These are phyloP conservation scores for Chaetomium fimeti DNA, from an alignment of 495 filamentous ascomycete genomes.

Conservation along the genomic window DNA sequence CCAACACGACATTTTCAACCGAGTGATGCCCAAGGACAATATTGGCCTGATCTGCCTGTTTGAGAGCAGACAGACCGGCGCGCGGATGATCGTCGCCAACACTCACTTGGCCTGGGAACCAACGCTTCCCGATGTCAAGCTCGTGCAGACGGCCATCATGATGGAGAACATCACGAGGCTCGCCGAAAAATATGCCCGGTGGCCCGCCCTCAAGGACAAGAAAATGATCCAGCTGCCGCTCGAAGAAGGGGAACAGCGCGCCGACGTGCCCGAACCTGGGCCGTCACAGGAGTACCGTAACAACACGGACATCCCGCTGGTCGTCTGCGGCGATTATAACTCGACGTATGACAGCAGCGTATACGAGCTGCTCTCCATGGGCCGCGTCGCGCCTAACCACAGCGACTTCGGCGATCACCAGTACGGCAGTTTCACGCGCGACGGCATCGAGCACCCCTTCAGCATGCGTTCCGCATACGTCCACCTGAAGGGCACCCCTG, in stretches of 20 bases:
- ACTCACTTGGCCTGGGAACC: constrained; percentile 95
- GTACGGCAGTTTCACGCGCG: constrained; percentile 87
- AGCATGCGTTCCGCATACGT: constrained; percentile 84
- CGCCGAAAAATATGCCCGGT: constrained; percentile 76
- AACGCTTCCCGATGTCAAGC: constrained; percentile 84
- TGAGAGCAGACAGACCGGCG: constrained; percentile 83
- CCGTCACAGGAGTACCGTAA: constrained; percentile 70
- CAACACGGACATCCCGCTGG: constrained; percentile 81
- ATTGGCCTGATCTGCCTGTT: constrained; percentile 88
- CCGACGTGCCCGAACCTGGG: constrained; percentile 48
- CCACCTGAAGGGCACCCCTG: constrained; percentile 59
- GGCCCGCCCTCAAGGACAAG: constrained; percentile 76
- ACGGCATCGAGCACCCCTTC: constrained; percentile 93
- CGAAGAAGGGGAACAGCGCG: constrained; percentile 37
- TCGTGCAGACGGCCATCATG: constrained; percentile 89
- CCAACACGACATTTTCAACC: constrained; percentile 93
- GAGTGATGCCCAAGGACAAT: constrained; percentile 96
- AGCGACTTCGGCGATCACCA: constrained; percentile 65
- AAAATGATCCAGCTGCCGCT: constrained; percentile 64
- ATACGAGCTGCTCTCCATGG: constrained; percentile 80
- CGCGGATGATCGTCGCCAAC: constrained; percentile 86
- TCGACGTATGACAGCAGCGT: constrained; percentile 79
- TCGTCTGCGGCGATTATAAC: constrained; percentile 96
- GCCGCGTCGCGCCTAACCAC: constrained; percentile 68
- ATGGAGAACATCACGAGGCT: constrained; percentile 84